Base-by-base conservation (phyloP, 257 asterid species). In the Voacanga thouarsii region DNA sequence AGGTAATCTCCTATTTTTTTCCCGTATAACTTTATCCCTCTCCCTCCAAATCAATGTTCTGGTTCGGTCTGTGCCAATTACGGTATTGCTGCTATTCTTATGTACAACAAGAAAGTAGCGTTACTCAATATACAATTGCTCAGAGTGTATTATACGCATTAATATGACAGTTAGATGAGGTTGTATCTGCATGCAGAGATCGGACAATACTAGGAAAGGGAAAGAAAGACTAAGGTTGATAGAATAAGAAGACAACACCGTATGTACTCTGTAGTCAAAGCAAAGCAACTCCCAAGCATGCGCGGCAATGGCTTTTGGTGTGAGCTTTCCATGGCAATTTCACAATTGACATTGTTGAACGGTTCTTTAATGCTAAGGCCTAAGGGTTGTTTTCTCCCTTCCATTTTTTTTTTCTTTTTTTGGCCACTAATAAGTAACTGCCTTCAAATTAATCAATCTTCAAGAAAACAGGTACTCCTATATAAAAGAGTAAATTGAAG, bases 221-320 rank as follows among this genome's bases (percentile, higher is more conserved):
- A 59, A n/a, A 24, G 39, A 60, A 24, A 60, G 39, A 60, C 0
- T 1, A 61, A 43, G 47, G 47, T 43, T 43, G 24, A 37, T 33
- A 8, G 72, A 18, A 66, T 14, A 37, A 16, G 44, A 66, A 64
- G 28, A 26, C 45, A 14, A 33, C 45, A 15, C 30, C 11, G n/a
- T 39, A 37, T 37, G 49, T 66, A 66, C 71, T 33, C 37, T 66
- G 71, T 66, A 66, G 37, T 66, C 71, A 66, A 66, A 66, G 50
- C 50, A 15, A 66, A 66, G 72, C 50, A 66, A 66, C 50, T 66
- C 50, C 45, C 72, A 39, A 33, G 71, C 49, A 18, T 30, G 68
- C 14, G 21, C 26, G 18, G 26, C 26, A 5, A 66, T 18, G 28
- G 43, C 21, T 12, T 63, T 28, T 63, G 18, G 43, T 4, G 69